Percentiles rank a stretch among this genome's conserved stretches.
Conservation (phyloP, 768 basidiomycete species). For the Boletus huronensis region DNA sequence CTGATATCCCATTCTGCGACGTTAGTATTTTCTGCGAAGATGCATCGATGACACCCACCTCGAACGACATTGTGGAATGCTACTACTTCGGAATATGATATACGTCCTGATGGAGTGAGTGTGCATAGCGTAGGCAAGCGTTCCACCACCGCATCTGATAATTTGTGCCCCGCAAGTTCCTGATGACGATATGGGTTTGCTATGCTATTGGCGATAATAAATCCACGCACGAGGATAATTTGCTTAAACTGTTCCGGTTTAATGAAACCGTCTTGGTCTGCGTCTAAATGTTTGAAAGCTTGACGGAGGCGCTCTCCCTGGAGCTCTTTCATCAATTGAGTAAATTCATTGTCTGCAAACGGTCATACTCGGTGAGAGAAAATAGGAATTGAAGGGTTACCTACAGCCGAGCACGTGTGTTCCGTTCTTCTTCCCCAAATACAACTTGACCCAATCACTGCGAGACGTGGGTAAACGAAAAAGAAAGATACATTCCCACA, state of each 20-base stretch:
- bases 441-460: slow-evolving; percentile 94
- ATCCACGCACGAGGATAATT: slow-evolving; percentile 78
- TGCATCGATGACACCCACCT: slow-evolving; percentile 46
- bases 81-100: slow-evolving; percentile 94
- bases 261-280: slow-evolving; percentile 91
- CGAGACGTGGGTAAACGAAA: slow-evolving; percentile 4
- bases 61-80: slow-evolving; percentile 96
- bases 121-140: slow-evolving; percentile 90
- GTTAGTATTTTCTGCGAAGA: slow-evolving; percentile 3
- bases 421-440: slow-evolving; percentile 90
- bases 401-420: slow-evolving; percentile 88
- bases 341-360: slow-evolving; percentile 85
- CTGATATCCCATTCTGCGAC: slow-evolving; percentile 27
- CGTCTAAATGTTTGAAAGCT: slow-evolving; percentile 89
- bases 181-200: slow-evolving; percentile 28
- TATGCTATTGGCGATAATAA: not conserved
- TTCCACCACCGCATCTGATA: slow-evolving; percentile 91
- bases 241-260: slow-evolving; percentile 89
- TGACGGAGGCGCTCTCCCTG: slow-evolving; percentile 97
- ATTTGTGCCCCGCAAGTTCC: slow-evolving; percentile 97
- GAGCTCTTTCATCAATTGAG: slow-evolving; percentile 96
- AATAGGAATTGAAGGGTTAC: slow-evolving; percentile 26
- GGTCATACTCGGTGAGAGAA: slow-evolving; percentile 4
- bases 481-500: not conserved
- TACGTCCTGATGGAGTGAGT: slow-evolving; percentile 81